Conservation (phyloP, 768 basidiomycete species). For the Leccinum arenicola region DNA sequence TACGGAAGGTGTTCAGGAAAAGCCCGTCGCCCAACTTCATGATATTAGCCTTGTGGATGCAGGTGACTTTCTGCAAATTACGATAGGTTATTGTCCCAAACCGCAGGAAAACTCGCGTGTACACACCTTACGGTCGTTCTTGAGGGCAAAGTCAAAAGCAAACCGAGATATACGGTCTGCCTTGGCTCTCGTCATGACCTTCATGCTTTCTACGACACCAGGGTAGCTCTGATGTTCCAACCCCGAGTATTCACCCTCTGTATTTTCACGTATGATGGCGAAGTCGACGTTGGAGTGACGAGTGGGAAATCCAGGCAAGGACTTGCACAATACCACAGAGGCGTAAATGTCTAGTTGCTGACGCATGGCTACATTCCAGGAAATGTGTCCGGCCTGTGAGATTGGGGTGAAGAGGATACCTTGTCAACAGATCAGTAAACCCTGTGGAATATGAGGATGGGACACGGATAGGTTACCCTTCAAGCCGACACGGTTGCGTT, state of each 20-base stretch:
- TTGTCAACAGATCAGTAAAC: slow-evolving; percentile 31
- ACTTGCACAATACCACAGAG: slow-evolving; percentile 97
- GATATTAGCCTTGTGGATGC: slow-evolving; percentile 99
- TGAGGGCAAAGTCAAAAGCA: slow-evolving; percentile 97
- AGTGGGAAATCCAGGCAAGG: slow-evolving; percentile 92
- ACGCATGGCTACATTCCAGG: slow-evolving; percentile 99
- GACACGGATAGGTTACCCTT: slow-evolving; percentile 62
- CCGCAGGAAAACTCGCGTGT: neutral
- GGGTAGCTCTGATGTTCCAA: slow-evolving; percentile 97
- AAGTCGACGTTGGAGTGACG: slow-evolving; percentile 97
- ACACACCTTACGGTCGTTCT: slow-evolving; percentile 93
- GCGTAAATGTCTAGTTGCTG: slow-evolving; percentile 99
- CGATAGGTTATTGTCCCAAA: neutral
- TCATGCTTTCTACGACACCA: slow-evolving; percentile 97
- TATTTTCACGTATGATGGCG: slow-evolving; percentile 99
- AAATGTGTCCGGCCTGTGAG: slow-evolving; percentile 93
- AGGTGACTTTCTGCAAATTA: slow-evolving; percentile 85
- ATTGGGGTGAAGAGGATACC: slow-evolving; percentile 99
- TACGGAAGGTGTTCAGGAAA: slow-evolving; percentile 97
- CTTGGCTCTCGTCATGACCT: slow-evolving; percentile 94
- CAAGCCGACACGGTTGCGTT: slow-evolving; percentile 95
- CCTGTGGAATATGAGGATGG: neutral
- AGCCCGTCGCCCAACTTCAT: slow-evolving; percentile 99
- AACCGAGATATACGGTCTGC: slow-evolving; percentile 96
- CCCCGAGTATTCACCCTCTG: slow-evolving; percentile 99